A percentile compares a stretch with the other conserved stretches of the same genome.
Conservation (phyloP, 208 protist species). For the Leishmania martiniquensis region DNA sequence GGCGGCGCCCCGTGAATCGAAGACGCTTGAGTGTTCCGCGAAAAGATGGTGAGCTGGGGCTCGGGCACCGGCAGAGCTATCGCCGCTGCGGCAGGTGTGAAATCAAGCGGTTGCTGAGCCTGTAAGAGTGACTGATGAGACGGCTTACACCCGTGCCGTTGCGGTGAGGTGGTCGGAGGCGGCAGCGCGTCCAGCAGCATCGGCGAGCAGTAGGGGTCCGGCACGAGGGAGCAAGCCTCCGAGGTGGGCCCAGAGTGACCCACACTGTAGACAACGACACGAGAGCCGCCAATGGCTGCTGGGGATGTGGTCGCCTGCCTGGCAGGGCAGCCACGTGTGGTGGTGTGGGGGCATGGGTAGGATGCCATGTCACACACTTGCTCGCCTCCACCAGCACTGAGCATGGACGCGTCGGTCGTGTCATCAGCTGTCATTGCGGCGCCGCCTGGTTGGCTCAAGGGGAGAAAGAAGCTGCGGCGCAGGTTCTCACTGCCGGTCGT, state of each 20-base stretch:
- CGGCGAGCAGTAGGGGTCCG: slow-evolving; percentile 22
- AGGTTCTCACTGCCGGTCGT: slow-evolving; percentile 37
- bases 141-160: not conserved
- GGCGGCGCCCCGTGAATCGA: not conserved
- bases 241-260: not conserved
- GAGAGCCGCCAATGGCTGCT: not conserved
- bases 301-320: not conserved
- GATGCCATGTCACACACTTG: not conserved
- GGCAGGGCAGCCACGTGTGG: not conserved
- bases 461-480: slow-evolving; percentile 43
- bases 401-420: not conserved
- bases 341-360: not conserved
- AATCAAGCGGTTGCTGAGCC: not conserved
- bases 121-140: not conserved
- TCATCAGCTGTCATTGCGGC: not conserved
- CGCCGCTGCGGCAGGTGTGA: not conserved
- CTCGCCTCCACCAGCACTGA: not conserved
- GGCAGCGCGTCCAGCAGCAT: slow-evolving; percentile 4
- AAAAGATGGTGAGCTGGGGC: not conserved
- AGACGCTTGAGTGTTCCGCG: not conserved
- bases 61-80: not conserved
- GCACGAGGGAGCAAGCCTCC: not conserved
- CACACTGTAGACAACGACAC: not conserved
- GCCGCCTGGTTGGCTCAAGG: not conserved
- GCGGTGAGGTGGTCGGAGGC: not conserved